These are phyloP conservation scores for Pelargonium fulgidum DNA, from an alignment of 441 rosid genomes.

Conservation along the genomic window DNA sequence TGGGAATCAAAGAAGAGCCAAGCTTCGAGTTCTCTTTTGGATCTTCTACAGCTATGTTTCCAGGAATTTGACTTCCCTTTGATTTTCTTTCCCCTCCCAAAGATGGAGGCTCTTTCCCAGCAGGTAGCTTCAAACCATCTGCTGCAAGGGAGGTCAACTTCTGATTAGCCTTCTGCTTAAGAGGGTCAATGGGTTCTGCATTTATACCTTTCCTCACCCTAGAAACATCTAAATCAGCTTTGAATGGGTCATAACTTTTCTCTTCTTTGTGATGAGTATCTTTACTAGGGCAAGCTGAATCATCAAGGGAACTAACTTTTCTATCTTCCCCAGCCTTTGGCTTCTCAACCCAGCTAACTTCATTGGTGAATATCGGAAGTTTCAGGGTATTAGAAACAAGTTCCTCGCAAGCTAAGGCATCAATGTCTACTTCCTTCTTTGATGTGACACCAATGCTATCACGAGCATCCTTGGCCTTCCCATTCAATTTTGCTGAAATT, in stretches of 20 bases:
- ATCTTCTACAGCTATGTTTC: constrained; percentile 28
- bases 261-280: constrained; percentile 39
- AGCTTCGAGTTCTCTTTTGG: constrained; percentile 38
- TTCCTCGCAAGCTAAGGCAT: constrained; percentile 51
- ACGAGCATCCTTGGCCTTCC: constrained; percentile 30
- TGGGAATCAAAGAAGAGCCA: constrained; percentile 37
- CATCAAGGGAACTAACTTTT: constrained; percentile 45
- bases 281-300: constrained; percentile 26
- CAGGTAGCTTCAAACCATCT: constrained; percentile 32
- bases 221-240: constrained; percentile 34
- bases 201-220: constrained; percentile 38
- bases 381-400: constrained; percentile 62
- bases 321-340: constrained; percentile 45
- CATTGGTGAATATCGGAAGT: constrained; percentile 53
- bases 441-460: constrained; percentile 26
- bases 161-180: constrained; percentile 39
- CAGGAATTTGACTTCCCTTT: constrained; percentile 43
- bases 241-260: not conserved
- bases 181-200: constrained; percentile 30
- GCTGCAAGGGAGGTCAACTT: constrained; percentile 31
- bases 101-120: constrained; percentile 42
- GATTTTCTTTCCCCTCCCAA: constrained; percentile 47
- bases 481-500: constrained; percentile 33
- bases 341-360: constrained; percentile 41
- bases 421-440: constrained; percentile 41